Evolutionary conservation across 2,329 filamentous ascomycete species (phyloP), one percentile per base, ranked within the genome.

Genomic region (Teratosphaeria destructans): DNA sequence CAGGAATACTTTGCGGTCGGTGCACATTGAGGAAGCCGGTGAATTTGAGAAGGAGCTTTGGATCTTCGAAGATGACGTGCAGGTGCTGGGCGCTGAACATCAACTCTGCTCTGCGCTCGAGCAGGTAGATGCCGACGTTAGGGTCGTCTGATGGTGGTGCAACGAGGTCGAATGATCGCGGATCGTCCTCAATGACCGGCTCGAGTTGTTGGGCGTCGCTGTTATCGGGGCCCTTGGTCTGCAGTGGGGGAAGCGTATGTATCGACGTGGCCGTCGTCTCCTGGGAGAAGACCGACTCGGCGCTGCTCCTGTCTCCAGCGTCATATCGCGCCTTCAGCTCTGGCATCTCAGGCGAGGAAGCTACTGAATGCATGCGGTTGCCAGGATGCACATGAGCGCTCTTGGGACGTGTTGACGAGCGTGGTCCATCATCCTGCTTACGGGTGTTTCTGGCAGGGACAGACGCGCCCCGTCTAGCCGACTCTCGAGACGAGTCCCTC

Each of bases 71-170:
- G 34, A 90, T 88, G 32, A 80, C 76, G 52, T 79, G 72, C 32
- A 90, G 75, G 72, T 90, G 87, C 57, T 85, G 80, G 16, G 73
- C 77, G 0, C 86, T 88, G 66, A 89, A 86, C 39, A 90, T 75
- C 12, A 83, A 76, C 60, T 87, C 84, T 0, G 85, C 83, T 53
- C 83, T 80, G n/a, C 76, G 74, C 70, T 89, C 87, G 0, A 90
- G 74, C 1, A 81, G 82, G 67, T 83, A 82, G 57, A 68, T 63
- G 19, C 67, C 70, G n/a, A 62, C 57, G 4, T 57, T 57, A 59
- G 59, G 72, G 58, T 62, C 63, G 53, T 63, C 73, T 57, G 60
- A 68, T 55, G 60, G 59, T 16, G 76, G 73, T 16, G 76, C 75
- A 5, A 85, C 69, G 0, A 85, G 75, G 64, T 83, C 81, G 65